Percentiles rank a stretch among this genome's conserved stretches.
phyloP scores from a whole-genome alignment of 352 stramenopile species.

The Phytophthora fragariaefolia region DNA sequence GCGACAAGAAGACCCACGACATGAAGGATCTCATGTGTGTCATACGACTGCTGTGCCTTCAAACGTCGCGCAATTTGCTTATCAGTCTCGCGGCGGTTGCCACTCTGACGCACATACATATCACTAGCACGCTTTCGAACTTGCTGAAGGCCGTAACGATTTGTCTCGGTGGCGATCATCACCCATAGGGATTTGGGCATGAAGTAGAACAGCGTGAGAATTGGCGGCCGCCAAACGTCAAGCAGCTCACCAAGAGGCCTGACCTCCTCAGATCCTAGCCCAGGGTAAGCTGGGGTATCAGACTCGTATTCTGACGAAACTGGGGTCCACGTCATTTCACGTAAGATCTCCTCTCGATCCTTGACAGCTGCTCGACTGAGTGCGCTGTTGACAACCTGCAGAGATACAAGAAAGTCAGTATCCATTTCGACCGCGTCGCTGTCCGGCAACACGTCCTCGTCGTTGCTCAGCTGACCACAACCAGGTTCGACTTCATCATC shows the following conservation, averaged over 20 bases:
- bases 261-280: neutral
- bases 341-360: neutral
- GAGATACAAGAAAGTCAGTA: constrained; percentile 6
- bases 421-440: constrained; percentile 9
- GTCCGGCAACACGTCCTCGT: neutral
- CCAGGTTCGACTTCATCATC: too few species aligned
- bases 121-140: neutral
- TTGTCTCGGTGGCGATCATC: constrained; percentile 17
- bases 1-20: constrained; percentile 33
- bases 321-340: constrained; percentile 4
- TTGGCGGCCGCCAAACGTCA: neutral
- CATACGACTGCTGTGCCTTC: constrained; percentile 14
- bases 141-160: constrained; percentile 32
- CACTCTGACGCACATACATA: neutral
- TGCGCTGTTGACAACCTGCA: neutral
- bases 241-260: neutral
- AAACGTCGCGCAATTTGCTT: constrained; percentile 14
- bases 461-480: too few species aligned
- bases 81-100: neutral
- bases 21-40: constrained; percentile 22
- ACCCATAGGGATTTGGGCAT: constrained; percentile 23
- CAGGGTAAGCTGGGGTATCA: neutral
- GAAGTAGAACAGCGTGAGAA: constrained; percentile 32
- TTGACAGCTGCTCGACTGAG: neutral
- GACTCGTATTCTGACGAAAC: constrained; percentile 1